Percentiles rank a stretch among this genome's conserved stretches.
Conservation (phyloP, 495 filamentous ascomycete genomes). For the Recurvomyces mirabilis region DNA sequence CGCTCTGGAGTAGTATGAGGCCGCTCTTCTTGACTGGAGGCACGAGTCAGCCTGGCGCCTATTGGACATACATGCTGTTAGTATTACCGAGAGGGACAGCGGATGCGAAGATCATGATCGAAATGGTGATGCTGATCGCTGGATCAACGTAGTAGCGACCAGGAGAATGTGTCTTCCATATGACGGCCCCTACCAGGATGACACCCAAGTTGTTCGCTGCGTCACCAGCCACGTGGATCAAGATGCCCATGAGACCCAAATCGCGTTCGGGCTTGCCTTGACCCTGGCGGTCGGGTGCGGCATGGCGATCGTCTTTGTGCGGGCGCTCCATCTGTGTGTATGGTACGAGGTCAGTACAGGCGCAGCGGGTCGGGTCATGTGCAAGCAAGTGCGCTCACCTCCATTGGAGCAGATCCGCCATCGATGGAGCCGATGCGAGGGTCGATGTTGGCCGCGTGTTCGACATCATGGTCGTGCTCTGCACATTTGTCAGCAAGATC, state of each 20-base stretch:
- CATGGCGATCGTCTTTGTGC: not conserved
- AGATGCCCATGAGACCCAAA: conserved; percentile 38
- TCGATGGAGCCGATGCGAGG: no score
- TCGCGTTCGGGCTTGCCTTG: conserved; percentile 24
- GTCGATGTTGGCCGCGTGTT: no score
- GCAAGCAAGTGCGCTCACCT: no score
- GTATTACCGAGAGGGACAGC: conserved; percentile 30
- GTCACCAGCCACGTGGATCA: conserved; percentile 41
- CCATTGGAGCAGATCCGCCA: no score
- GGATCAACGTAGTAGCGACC: conserved; percentile 41
- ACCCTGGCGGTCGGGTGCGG: not conserved
- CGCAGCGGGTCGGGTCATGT: no score
- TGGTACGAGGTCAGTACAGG: no score
- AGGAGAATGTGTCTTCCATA: conserved; percentile 34
- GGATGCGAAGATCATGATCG: conserved; percentile 35
- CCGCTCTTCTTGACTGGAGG: conserved; percentile 30
- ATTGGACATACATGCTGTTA: not conserved
- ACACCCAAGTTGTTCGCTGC: conserved; percentile 42
- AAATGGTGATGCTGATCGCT: conserved; percentile 37
- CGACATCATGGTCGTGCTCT: no score
- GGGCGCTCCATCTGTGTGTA: not conserved
- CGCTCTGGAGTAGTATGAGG: conserved; percentile 22
- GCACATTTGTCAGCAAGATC: no score
- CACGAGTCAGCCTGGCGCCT: not conserved
- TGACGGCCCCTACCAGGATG: conserved; percentile 36